These are phyloP conservation scores for Macrolepiota fuliginosa DNA, from an alignment of 768 basidiomycete genomes.

Conservation along the genomic window DNA sequence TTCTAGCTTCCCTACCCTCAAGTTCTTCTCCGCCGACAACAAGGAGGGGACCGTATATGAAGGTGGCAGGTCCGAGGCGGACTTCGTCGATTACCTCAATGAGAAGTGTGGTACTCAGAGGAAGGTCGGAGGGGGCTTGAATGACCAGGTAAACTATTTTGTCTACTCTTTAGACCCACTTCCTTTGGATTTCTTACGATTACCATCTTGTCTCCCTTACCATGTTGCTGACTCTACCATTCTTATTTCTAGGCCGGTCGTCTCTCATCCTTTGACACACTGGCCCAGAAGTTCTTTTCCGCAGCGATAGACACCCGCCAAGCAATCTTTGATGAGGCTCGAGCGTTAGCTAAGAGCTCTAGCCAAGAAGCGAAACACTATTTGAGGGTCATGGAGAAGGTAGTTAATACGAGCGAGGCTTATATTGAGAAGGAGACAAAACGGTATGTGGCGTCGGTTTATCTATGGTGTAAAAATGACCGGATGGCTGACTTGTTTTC, in stretches of 20 bases:
- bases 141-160: slow-evolving; percentile 49
- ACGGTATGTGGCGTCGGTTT: slow-evolving; percentile 48
- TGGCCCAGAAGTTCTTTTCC: slow-evolving; percentile 74
- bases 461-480: slow-evolving; percentile 7
- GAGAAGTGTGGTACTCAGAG: slow-evolving; percentile 85
- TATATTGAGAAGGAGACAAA: slow-evolving; percentile 86
- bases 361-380: slow-evolving; percentile 72
- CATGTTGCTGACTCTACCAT: neutral
- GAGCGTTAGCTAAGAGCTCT: slow-evolving; percentile 44
- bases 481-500: slow-evolving; percentile 3
- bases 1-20: slow-evolving; percentile 87
- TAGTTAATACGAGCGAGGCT: slow-evolving; percentile 61
- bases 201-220: too few relatives aligned
- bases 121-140: slow-evolving; percentile 77
- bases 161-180: neutral
- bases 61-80: slow-evolving; percentile 68
- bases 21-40: slow-evolving; percentile 82
- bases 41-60: slow-evolving; percentile 67
- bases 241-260: slow-evolving; percentile 68
- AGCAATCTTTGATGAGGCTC: slow-evolving; percentile 66
- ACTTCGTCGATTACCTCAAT: slow-evolving; percentile 78
- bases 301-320: slow-evolving; percentile 55
- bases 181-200: too few relatives aligned
- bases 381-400: slow-evolving; percentile 87
- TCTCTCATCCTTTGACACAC: slow-evolving; percentile 66